phyloP scores from a whole-genome alignment of 2,329 filamentous ascomycete species.

The Pyricularia pennisetigena region DNA sequence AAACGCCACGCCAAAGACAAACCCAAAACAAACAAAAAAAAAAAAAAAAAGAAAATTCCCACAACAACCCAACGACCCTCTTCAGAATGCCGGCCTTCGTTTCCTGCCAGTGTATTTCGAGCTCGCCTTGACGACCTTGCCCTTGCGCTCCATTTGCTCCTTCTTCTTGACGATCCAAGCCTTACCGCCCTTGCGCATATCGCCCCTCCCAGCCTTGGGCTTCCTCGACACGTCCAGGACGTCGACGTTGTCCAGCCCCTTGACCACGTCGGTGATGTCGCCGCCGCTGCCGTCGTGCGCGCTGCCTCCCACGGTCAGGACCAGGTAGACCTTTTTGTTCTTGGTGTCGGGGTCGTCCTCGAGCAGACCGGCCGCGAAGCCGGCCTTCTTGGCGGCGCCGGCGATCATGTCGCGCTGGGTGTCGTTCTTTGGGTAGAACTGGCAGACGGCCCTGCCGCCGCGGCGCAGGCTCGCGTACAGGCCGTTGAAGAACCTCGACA shows the following conservation, averaged over 20 bases:
- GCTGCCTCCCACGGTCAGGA: constrained; percentile 73
- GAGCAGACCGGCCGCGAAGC: constrained; percentile 87
- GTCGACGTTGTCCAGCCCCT: constrained; percentile 81
- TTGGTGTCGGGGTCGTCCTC: constrained; percentile 96
- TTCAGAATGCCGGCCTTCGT: constrained; percentile 65
- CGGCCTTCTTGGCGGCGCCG: constrained; percentile 79
- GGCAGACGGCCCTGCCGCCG: constrained; percentile 84
- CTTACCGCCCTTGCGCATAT: constrained; percentile 72
- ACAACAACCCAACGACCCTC: not conserved
- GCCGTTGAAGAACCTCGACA: constrained; percentile 85
- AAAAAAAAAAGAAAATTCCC: constrained; percentile 1
- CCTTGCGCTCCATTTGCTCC: constrained; percentile 88
- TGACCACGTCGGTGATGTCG: constrained; percentile 85
- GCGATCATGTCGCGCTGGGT: constrained; percentile 87
- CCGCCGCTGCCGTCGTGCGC: constrained; percentile 42
- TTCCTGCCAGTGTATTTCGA: constrained; percentile 94
- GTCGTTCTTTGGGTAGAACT: constrained; percentile 97
- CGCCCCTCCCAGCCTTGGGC: constrained; percentile 35
- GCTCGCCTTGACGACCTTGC: constrained; percentile 83
- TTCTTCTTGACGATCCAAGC: constrained; percentile 80
- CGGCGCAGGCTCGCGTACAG: constrained; percentile 76
- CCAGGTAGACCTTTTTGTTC: constrained; percentile 92
- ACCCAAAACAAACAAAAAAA: not conserved
- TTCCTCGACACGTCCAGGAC: constrained; percentile 60
- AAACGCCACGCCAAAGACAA: not conserved